Conservation (phyloP, 805 yeast genomes). For the Cyberlindnera japonica region DNA sequence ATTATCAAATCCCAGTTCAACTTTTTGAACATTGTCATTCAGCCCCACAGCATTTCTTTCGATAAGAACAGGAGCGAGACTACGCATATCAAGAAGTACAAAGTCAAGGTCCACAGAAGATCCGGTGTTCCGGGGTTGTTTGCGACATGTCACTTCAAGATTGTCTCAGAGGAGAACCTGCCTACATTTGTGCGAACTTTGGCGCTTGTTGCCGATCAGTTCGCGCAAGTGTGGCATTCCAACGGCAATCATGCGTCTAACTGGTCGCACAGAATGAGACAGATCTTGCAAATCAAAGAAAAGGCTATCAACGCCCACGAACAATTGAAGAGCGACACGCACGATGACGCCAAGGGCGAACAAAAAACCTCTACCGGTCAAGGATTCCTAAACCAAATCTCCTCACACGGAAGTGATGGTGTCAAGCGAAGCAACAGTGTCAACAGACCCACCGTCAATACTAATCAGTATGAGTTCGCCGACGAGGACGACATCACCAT, state of each 20-base stretch:
- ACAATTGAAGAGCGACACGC: conserved; percentile 11
- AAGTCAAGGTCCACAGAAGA: conserved; percentile 60
- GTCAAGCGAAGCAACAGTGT: conserved; percentile 16
- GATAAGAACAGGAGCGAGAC: conserved; percentile 11
- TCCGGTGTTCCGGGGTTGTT: conserved; percentile 74
- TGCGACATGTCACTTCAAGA: conserved; percentile 72
- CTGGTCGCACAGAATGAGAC: conserved; percentile 67
- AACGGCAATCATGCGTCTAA: conserved; percentile 52
- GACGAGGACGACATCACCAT: conserved; percentile 24
- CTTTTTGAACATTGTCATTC: conserved; percentile 73
- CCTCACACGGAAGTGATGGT: conserved; percentile 5
- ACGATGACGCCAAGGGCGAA: conserved; percentile 6
- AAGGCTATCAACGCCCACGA: conserved; percentile 22
- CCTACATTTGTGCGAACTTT: conserved; percentile 64
- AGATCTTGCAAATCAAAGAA: conserved; percentile 39
- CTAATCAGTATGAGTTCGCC: conserved; percentile 22
- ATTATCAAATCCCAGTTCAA: conserved; percentile 75
- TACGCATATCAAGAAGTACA: conserved; percentile 40
- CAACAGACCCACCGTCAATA: conserved; percentile 13
- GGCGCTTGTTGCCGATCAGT: conserved; percentile 61
- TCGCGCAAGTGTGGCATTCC: conserved; percentile 73
- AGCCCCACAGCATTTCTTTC: conserved; percentile 47
- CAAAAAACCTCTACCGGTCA: conserved; percentile 21
- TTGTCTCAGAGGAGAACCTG: conserved; percentile 56
- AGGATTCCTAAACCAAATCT: conserved; percentile 24